Evolutionary conservation across 1,284 basidiomycete genomes (phyloP), one percentile per base, ranked within the genome.

Genomic region (Irpex sp.): DNA sequence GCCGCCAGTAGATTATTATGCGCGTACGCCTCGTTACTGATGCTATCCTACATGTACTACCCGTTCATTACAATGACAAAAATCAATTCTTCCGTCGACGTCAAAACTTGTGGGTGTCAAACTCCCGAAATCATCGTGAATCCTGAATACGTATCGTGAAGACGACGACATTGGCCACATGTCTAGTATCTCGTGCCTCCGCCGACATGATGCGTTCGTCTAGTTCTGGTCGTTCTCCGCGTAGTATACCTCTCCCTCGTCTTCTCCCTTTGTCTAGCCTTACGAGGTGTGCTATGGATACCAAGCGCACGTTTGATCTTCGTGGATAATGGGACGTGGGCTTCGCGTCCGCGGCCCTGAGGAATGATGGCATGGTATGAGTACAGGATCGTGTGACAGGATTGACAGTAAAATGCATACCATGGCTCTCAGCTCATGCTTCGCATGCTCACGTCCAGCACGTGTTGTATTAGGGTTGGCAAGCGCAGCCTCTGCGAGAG

Each of bases 311-410:
- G 80, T 66, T 81, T 84, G 67, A 84, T 74, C 67, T 76, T 82
- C 40, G 81, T 83, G 79, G 83, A 78, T 65, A 84, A 70, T 7
- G 83, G 74, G 40, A 84, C 80, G 68, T 82, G 81, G 21, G 78
- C 72, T 58, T 78, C 77, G 9, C 70, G 66, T 37, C 76, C 76
- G 59, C 77, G 74, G 59, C 78, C 78, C 78, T 79, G 65, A 15
- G 37, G 5, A 26, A 52, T 36, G 52, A 52, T 19, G 48, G 21
- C n/a, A 15, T 17, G 17, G 47, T 36, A 58, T 62, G 31, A 37
- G 38, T 17, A 37, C 5, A 59, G 17, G n/a, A 34, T 13, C 48
- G 59, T 4, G 62, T 36, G 58, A 37, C 40, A 44, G 21, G 19
- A 51, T 66, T 77, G 66, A 9, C 17, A 52, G 21, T 51, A 17